phyloP scores from a whole-genome alignment of 139 green algal species.

The Dunaliella primolecta region DNA sequence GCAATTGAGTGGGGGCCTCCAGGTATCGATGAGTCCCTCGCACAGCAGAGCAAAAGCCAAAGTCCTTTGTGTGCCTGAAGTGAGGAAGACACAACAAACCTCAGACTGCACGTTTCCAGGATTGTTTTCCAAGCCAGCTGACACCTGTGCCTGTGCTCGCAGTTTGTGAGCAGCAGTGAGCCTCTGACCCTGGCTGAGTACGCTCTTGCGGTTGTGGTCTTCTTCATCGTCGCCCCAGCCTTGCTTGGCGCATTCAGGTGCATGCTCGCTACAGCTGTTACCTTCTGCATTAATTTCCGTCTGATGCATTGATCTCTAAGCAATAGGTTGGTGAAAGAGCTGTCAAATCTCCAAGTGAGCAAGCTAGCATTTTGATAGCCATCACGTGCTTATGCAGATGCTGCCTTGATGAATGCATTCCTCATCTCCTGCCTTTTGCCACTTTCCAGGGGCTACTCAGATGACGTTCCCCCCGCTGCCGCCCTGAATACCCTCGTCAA shows the following conservation, averaged over 20 bases:
- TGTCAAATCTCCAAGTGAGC: no score
- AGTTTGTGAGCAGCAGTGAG: conserved; percentile 53
- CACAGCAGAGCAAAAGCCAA: no score
- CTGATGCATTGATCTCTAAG: background rate
- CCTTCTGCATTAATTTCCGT: background rate
- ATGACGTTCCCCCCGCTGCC: conserved; percentile 47
- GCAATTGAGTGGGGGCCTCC: no score
- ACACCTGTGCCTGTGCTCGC: background rate
- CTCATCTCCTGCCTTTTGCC: no score
- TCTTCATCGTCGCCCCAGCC: conserved; percentile 37
- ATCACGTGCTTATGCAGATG: background rate
- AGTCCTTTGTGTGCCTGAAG: no score
- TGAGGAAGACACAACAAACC: no score
- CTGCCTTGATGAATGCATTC: background rate
- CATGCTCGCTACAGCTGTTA: conserved; percentile 17
- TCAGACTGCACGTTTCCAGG: no score
- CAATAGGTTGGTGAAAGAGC: no score
- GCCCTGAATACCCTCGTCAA: conserved; percentile 58
- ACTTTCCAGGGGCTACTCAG: conserved; percentile 25
- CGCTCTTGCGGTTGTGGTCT: conserved; percentile 20
- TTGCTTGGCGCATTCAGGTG: conserved; percentile 49
- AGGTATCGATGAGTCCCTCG: no score
- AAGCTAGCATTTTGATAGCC: background rate
- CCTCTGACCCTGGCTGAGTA: conserved; percentile 68
- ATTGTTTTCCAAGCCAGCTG: no score